A percentile compares a stretch with the other conserved stretches of the same genome.
Evolutionary conservation across 495 filamentous ascomycete genomes (phyloP).

Genomic region (Cudoniella acicularis): DNA sequence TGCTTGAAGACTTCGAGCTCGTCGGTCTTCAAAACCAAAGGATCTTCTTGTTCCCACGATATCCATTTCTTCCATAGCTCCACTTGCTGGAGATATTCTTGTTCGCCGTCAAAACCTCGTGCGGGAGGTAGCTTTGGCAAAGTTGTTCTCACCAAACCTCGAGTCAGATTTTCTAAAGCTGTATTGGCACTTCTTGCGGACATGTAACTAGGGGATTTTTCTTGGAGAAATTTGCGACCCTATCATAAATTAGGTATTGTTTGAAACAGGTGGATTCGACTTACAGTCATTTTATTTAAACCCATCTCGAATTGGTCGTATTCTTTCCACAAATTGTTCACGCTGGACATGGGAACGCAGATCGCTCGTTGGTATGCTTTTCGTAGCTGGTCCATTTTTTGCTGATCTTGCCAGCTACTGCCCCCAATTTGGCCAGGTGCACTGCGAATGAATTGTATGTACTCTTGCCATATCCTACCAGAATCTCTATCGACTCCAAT

Average conservation of each 20-base stretch:
- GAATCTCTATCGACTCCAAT: conserved; percentile 89
- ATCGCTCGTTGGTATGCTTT: conserved; percentile 90
- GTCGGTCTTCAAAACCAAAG: conserved; percentile 76
- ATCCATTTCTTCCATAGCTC: conserved; percentile 92
- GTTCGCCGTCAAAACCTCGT: conserved; percentile 79
- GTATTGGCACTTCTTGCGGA: conserved; percentile 83
- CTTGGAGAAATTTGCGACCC: conserved; percentile 91
- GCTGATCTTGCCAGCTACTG: conserved; percentile 87
- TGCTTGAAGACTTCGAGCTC: conserved; percentile 67
- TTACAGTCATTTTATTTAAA: conserved; percentile 67
- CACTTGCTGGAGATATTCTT: conserved; percentile 82
- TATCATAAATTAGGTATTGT: conserved; percentile 29
- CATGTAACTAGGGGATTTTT: conserved; percentile 89
- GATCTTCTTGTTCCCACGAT: conserved; percentile 89
- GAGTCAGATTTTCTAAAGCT: conserved; percentile 77
- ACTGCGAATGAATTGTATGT: conserved; percentile 83
- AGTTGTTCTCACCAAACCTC: conserved; percentile 70
- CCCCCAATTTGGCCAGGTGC: conserved; percentile 83
- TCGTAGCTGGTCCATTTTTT: conserved; percentile 91
- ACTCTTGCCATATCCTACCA: conserved; percentile 89
- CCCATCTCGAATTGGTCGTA: conserved; percentile 94
- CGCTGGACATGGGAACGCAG: conserved; percentile 71
- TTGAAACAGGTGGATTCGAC: conserved; percentile 30
- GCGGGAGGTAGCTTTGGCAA: conserved; percentile 78
- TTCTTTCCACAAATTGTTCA: conserved; percentile 89